Evolutionary conservation across 768 basidiomycete species (phyloP).

Genomic region (Gelatoporia subvermispora): DNA sequence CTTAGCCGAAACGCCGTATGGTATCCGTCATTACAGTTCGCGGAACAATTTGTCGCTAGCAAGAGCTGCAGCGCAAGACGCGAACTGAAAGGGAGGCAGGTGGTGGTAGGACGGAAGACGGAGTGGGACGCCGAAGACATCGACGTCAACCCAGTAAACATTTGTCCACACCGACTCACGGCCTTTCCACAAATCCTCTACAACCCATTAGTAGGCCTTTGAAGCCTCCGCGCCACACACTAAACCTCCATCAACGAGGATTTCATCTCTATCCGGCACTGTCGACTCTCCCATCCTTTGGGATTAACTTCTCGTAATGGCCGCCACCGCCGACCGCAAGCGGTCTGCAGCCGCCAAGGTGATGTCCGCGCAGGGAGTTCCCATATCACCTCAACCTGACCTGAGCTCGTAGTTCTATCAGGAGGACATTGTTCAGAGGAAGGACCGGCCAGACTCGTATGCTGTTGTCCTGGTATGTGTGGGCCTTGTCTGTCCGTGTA

Average conservation of each 20-base stretch:
- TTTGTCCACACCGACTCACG: too few relatives aligned
- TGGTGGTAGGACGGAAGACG: neutral
- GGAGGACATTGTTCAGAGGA: conserved; percentile 35
- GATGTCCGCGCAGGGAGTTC: neutral
- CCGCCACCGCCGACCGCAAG: neutral
- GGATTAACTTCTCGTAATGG: neutral
- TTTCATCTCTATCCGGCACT: too few relatives aligned
- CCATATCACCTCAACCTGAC: neutral
- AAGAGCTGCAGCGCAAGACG: too few relatives aligned
- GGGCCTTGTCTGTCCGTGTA: neutral
- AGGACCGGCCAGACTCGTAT: conserved; percentile 33
- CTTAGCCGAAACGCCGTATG: too few relatives aligned
- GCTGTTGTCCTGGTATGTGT: conserved; percentile 64
- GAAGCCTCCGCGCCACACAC: too few relatives aligned
- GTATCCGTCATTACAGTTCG: too few relatives aligned
- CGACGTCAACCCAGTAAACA: too few relatives aligned
- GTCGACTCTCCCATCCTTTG: neutral
- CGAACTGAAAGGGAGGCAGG: neutral
- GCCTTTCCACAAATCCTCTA: too few relatives aligned
- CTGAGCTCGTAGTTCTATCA: conserved; percentile 31
- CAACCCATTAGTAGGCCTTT: too few relatives aligned
- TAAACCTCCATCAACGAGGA: too few relatives aligned
- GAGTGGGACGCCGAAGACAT: neutral
- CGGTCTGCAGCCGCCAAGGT: conserved; percentile 1
- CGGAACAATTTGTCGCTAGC: too few relatives aligned